phyloP scores from a whole-genome alignment of 1,284 basidiomycete species.

The Irpex sp. region DNA sequence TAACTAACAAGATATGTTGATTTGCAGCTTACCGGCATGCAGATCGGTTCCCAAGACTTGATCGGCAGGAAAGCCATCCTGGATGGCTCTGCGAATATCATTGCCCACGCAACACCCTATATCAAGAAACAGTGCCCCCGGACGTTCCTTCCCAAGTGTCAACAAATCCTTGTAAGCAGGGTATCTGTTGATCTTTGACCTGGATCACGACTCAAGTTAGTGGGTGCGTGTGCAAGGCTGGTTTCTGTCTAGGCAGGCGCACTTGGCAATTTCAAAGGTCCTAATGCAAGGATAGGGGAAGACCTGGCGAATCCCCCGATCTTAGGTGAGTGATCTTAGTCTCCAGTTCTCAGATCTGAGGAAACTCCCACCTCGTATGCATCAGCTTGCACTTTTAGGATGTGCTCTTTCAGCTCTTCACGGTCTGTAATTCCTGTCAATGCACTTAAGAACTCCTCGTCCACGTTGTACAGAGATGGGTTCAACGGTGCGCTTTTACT shows the following conservation, averaged over 20 bases:
- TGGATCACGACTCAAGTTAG: no score
- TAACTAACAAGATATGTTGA: not conserved
- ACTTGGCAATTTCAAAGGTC: not conserved
- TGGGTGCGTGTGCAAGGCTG: constrained; percentile 34
- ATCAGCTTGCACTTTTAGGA: not conserved
- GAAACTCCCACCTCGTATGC: constrained; percentile 35
- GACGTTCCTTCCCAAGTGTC: constrained; percentile 32
- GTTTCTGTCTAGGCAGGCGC: constrained; percentile 10
- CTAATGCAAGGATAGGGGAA: constrained; percentile 37
- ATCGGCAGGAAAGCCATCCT: constrained; percentile 34
- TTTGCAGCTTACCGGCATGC: constrained; percentile 21
- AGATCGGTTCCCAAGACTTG: constrained; percentile 33
- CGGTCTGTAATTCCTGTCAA: no score
- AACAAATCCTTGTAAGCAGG: constrained; percentile 41
- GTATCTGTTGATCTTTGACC: constrained; percentile 29
- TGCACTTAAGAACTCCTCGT: no score
- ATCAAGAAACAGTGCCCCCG: constrained; percentile 45
- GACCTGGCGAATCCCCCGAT: constrained; percentile 19
- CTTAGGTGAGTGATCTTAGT: no score
- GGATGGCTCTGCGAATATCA: constrained; percentile 37
- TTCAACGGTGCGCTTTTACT: no score
- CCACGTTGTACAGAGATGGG: no score
- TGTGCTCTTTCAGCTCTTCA: no score
- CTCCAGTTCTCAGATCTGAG: no score
- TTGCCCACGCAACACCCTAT: constrained; percentile 37